These are phyloP conservation scores for Carex kokanica DNA, from an alignment of 176 grass and related monocot species.

Conservation along the genomic window DNA sequence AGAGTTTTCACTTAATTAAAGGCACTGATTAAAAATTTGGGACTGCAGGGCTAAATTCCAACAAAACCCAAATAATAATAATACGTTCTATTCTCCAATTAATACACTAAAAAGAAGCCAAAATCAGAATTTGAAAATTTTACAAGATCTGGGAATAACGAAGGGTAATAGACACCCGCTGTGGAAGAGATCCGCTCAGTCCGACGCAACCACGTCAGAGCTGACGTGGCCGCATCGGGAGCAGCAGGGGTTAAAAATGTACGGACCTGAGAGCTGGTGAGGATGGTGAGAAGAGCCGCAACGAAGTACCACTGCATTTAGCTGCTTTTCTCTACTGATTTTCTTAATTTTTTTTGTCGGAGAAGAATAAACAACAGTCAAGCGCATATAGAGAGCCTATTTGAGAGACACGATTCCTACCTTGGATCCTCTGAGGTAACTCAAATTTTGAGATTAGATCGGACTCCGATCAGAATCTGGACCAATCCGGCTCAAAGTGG, in stretches of 20 bases:
- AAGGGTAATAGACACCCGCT: background rate
- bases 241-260: background rate
- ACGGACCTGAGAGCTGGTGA: constrained; percentile 86
- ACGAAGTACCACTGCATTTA: constrained; percentile 81
- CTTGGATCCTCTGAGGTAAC: too few relatives aligned
- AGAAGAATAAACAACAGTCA: background rate
- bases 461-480: too few relatives aligned
- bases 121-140: background rate
- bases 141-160: background rate
- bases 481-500: too few relatives aligned
- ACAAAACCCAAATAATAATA: background rate
- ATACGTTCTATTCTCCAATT: background rate
- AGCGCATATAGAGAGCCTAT: too few relatives aligned
- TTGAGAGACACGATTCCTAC: too few relatives aligned
- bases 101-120: background rate
- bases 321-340: background rate
- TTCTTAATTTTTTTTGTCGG: background rate
- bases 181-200: constrained; percentile 7
- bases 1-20: background rate
- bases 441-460: too few relatives aligned
- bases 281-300: constrained; percentile 78
- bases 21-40: background rate
- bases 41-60: background rate
- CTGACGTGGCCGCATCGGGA: background rate
- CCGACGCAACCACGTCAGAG: background rate